Conservation (phyloP, 495 filamentous ascomycete genomes). For the Penicillium odoratum region DNA sequence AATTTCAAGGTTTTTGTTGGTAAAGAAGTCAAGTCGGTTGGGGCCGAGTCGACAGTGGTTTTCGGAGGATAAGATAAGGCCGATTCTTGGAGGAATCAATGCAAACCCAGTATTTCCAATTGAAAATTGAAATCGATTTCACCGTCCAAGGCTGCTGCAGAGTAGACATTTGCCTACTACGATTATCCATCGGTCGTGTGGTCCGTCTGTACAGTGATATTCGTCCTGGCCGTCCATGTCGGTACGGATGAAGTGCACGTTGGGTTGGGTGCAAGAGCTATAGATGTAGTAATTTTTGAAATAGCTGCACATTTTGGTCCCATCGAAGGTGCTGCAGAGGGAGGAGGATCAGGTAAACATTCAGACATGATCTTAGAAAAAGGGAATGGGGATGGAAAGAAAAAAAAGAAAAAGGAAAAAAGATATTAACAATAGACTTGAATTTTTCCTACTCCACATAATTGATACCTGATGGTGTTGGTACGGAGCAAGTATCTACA, state of each 20-base stretch:
- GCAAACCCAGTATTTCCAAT: not conserved
- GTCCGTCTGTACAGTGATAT: conserved; percentile 59
- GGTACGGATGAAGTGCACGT: conserved; percentile 67
- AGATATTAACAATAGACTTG: conserved; percentile 11
- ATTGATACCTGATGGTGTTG: conserved; percentile 19
- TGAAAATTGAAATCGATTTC: not conserved
- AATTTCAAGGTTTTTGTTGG: conserved; percentile 8
- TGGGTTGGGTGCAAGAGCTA: conserved; percentile 64
- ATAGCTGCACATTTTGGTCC: conserved; percentile 69
- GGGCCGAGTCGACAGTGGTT: conserved; percentile 6
- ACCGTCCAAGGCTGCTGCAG: conserved; percentile 35
- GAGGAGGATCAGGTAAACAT: not conserved
- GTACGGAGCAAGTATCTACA: conserved; percentile 25
- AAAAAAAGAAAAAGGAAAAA: conserved; percentile 8
- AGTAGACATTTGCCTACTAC: conserved; percentile 65
- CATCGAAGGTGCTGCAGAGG: not conserved
- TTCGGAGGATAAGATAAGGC: too few species aligned
- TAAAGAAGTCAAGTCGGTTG: conserved; percentile 14
- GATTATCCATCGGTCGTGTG: conserved; percentile 76
- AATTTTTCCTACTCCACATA: conserved; percentile 16
- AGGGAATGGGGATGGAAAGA: conserved; percentile 3
- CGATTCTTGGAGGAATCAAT: too few species aligned
- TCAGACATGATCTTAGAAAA: not conserved
- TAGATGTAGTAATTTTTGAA: conserved; percentile 79
- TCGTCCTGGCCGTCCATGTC: conserved; percentile 63